These are phyloP conservation scores for Sinapis alba DNA, from an alignment of 441 rosid genomes.

Conservation along the genomic window DNA sequence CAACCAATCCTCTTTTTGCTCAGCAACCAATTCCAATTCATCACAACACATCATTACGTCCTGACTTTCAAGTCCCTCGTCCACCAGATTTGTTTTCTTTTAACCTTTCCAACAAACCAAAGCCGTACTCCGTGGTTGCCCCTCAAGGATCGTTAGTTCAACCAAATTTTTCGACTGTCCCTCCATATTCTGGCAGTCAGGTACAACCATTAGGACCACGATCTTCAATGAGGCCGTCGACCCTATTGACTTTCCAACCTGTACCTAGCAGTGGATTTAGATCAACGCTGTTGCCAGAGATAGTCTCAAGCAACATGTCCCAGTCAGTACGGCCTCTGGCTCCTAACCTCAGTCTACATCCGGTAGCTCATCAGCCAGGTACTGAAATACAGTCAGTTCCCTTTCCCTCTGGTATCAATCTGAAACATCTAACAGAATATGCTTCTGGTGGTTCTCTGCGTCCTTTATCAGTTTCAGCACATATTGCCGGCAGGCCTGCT, in stretches of 20 bases:
- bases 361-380: constrained; percentile 46
- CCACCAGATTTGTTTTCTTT: constrained; percentile 47
- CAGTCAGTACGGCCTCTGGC: constrained; percentile 42
- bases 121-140: constrained; percentile 45
- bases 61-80: constrained; percentile 44
- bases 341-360: constrained; percentile 44
- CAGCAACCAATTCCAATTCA: constrained; percentile 48
- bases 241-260: constrained; percentile 48
- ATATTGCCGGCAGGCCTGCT: constrained; percentile 22
- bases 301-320: constrained; percentile 47
- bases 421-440: constrained; percentile 31
- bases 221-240: constrained; percentile 43
- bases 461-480: constrained; percentile 35
- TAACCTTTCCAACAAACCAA: constrained; percentile 40
- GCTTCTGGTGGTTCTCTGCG: constrained; percentile 39
- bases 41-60: constrained; percentile 45
- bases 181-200: constrained; percentile 47
- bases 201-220: constrained; percentile 41
- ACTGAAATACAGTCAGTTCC: constrained; percentile 31
- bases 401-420: constrained; percentile 37
- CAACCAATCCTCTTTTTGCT: constrained; percentile 51
- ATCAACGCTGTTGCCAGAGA: constrained; percentile 40
- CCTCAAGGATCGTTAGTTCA: constrained; percentile 49
- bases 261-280: constrained; percentile 36
- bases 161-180: constrained; percentile 32